These are phyloP conservation scores for Lodderomyces metapsilosis DNA, from an alignment of 1,139 yeast genomes.

Conservation along the genomic window DNA sequence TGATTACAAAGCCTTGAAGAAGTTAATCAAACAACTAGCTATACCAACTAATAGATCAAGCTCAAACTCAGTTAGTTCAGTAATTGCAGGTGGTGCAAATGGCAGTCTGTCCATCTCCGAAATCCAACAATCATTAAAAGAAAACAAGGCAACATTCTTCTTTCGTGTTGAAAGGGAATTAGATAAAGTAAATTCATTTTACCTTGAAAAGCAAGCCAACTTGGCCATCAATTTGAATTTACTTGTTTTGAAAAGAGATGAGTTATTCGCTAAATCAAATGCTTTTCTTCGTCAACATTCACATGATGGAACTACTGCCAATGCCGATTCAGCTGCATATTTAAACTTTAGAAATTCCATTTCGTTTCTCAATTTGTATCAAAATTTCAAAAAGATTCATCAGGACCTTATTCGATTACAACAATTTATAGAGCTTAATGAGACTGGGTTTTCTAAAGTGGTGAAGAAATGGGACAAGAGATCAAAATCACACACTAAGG, in stretches of 20 bases:
- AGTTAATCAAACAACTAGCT: conserved; percentile 69
- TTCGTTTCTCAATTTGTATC: conserved; percentile 58
- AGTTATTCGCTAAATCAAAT: conserved; percentile 45
- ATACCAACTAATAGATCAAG: conserved; percentile 25
- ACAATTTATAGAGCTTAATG: conserved; percentile 90
- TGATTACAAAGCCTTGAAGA: conserved; percentile 89
- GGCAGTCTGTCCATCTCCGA: conserved; percentile 24
- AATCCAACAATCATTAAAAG: conserved; percentile 67
- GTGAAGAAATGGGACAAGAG: conserved; percentile 97
- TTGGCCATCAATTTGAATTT: conserved; percentile 75
- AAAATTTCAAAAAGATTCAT: conserved; percentile 85
- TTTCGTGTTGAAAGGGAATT: conserved; percentile 90
- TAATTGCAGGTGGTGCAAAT: conserved; percentile 8
- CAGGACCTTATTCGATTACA: conserved; percentile 85
- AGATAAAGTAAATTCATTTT: conserved; percentile 89
- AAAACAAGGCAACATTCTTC: conserved; percentile 90
- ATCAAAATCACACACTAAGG: conserved; percentile 91
- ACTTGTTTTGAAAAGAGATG: conserved; percentile 67
- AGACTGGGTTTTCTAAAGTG: conserved; percentile 92
- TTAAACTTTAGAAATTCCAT: conserved; percentile 43
- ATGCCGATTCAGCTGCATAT: conserved; percentile 11
- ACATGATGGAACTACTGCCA: conserved; percentile 8
- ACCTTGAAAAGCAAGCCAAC: conserved; percentile 87
- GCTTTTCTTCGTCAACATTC: conserved; percentile 29
- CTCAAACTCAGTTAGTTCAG: conserved; percentile 1